Evolutionary conservation across 2,329 filamentous ascomycete genomes (phyloP), one percentile per base, ranked within the genome.

Genomic region (Bipolaris gigantea): DNA sequence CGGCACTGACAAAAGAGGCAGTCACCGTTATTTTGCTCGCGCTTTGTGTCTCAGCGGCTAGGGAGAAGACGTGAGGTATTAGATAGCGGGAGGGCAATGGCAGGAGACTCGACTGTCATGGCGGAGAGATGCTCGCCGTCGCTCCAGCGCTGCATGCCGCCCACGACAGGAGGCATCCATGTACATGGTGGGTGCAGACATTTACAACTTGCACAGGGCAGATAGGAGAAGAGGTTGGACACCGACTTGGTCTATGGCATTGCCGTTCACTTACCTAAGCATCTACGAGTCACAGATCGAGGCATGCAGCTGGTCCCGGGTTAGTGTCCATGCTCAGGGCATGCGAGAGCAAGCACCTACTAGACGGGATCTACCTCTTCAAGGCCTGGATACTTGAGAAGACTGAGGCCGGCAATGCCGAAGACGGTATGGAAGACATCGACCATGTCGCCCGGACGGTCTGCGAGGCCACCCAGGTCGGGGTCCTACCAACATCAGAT

Each of bases 401-500:
- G 81, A 71, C 92, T 96, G 62, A 99, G 77, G 2, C 94, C 94
- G 18, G 92, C 89, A 60, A 97, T 77, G 21, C 90, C 92, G 73
- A 99, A 99, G 48, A 87, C 79, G 0, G 94, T 97, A 71, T 99
- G 94, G 79, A 95, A 99, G 32, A 99, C 92, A 78, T 99, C 94
- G 19, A 97, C 93, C 88, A 93, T 92, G 69, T 99, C 87, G 23
- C 90, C 92, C 9, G 94, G 93, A 57, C 92, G 81, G 77, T 99
- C 94, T 5, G 93, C 88, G 62, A 99, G 85, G 10, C 94, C 94
- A 23, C 94, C 94, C 27, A 83, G 77, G 53, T 95, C 88, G 1
- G 85, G 80, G 72, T 99, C 94, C 79, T 84, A 57, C 13, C 8
- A 30, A 9, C 8, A 32, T 48, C 2, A 48, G 53, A 48, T 3